Percentiles rank a stretch among this genome's conserved stretches.
Evolutionary conservation across 345 rosid genomes (phyloP).

Genomic region (Atalantia buxifolia): DNA sequence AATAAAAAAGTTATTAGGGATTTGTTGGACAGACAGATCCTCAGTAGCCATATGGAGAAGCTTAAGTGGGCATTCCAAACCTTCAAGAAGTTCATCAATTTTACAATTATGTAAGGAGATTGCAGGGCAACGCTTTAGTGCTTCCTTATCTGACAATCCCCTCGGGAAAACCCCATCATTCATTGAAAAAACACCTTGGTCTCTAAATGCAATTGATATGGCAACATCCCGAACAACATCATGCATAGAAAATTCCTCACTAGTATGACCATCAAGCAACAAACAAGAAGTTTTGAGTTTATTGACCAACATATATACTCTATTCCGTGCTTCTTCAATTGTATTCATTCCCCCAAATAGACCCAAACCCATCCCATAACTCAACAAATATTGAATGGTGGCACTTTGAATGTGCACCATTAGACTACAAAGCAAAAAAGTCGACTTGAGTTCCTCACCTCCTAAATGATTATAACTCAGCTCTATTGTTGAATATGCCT

Average conservation of each 20-base stretch:
- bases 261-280: background rate
- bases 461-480: slow-evolving; percentile 22
- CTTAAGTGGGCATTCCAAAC: slow-evolving; percentile 18
- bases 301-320: background rate
- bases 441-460: slow-evolving; percentile 18
- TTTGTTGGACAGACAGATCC: background rate
- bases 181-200: background rate
- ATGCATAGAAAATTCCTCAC: background rate
- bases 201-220: slow-evolving; percentile 5
- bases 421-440: slow-evolving; percentile 28
- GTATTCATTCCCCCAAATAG: background rate
- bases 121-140: background rate
- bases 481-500: slow-evolving; percentile 11
- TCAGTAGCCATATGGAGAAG: background rate
- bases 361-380: slow-evolving; percentile 26
- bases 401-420: background rate
- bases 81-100: background rate
- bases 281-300: background rate
- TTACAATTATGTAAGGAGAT: background rate
- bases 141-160: background rate
- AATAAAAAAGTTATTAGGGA: slow-evolving; percentile 16
- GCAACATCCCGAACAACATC: slow-evolving; percentile 13
- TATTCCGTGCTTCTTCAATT: background rate
- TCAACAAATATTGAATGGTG: slow-evolving; percentile 4
- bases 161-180: background rate